A percentile compares a stretch with the other conserved stretches of the same genome.
These are phyloP conservation scores for Zymoseptoria pseudotritici DNA, from an alignment of 2,329 filamentous ascomycete genomes.

Conservation along the genomic window DNA sequence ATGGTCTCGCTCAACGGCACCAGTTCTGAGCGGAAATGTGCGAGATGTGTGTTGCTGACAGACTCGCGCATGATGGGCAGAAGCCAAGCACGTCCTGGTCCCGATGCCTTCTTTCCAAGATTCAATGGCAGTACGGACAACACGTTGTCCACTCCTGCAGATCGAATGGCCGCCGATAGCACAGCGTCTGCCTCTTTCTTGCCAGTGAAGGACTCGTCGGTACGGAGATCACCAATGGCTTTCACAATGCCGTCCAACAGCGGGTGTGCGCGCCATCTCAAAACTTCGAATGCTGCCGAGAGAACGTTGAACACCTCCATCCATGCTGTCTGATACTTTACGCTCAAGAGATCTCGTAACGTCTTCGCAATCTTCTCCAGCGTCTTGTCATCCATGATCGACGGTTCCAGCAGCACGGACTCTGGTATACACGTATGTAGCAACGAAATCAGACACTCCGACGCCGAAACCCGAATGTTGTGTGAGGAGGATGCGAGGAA, in stretches of 20 bases:
- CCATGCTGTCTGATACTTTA: slow-evolving; percentile 93
- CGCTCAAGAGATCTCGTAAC: slow-evolving; percentile 67
- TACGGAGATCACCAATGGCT: slow-evolving; percentile 76
- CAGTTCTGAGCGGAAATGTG: slow-evolving; percentile 78
- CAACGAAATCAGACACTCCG: slow-evolving; percentile 90
- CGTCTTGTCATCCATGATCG: slow-evolving; percentile 84
- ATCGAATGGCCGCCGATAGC: slow-evolving; percentile 76
- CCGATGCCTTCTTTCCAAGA: slow-evolving; percentile 64
- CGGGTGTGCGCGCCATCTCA: slow-evolving; percentile 78
- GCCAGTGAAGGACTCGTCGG: slow-evolving; percentile 79
- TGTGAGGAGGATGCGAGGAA: slow-evolving; percentile 83
- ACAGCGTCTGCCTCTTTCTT: slow-evolving; percentile 94
- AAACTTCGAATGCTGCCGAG: slow-evolving; percentile 74
- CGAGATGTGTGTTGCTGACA: slow-evolving; percentile 78
- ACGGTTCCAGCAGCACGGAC: slow-evolving; percentile 76
- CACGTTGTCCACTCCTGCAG: slow-evolving; percentile 82
- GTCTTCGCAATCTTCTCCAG: slow-evolving; percentile 71
- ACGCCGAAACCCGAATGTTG: slow-evolving; percentile 90
- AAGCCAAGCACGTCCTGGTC: slow-evolving; percentile 86
- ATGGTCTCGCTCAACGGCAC: slow-evolving; percentile 83
- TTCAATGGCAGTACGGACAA: slow-evolving; percentile 80
- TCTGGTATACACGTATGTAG: slow-evolving; percentile 82
- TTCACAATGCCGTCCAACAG: slow-evolving; percentile 69
- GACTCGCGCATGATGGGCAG: slow-evolving; percentile 84
- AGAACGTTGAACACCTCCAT: slow-evolving; percentile 88